A percentile compares a stretch with the other conserved stretches of the same genome.
These are phyloP conservation scores for Glycine latifolia DNA, from an alignment of 306 rosid species.

Conservation along the genomic window DNA sequence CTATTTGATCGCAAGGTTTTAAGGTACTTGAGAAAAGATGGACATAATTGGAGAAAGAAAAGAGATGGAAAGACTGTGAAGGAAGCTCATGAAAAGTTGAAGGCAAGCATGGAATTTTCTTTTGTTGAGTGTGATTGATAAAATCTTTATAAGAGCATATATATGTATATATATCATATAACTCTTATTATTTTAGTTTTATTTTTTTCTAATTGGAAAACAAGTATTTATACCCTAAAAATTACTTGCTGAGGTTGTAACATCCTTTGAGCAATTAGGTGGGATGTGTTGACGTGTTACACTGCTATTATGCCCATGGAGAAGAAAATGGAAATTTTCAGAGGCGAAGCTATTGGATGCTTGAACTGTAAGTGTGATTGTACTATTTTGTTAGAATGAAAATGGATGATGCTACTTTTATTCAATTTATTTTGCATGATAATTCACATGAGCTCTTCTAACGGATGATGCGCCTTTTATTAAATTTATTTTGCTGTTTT, in stretches of 20 bases:
- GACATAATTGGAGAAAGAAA: slow-evolving; percentile 94
- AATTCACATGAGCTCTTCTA: no score
- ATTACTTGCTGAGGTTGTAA: slow-evolving; percentile 46
- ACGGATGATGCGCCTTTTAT: no score
- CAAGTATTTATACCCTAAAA: slow-evolving; percentile 27
- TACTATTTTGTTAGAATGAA: no score
- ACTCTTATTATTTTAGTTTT: background rate
- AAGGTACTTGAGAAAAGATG: slow-evolving; percentile 93
- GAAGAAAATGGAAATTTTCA: slow-evolving; percentile 89
- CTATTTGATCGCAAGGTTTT: slow-evolving; percentile 88
- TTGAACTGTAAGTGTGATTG: slow-evolving; percentile 79
- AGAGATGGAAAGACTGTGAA: slow-evolving; percentile 89
- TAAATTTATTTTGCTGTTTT: no score
- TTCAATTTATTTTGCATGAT: no score
- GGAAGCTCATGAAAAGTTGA: slow-evolving; percentile 95
- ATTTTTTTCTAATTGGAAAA: slow-evolving; percentile 22
- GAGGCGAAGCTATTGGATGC: slow-evolving; percentile 96
- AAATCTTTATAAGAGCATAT: slow-evolving; percentile 24
- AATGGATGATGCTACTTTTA: no score
- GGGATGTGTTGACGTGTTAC: slow-evolving; percentile 84
- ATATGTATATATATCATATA: background rate
- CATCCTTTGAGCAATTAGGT: slow-evolving; percentile 66
- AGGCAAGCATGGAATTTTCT: slow-evolving; percentile 57
- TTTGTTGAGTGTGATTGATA: slow-evolving; percentile 25
- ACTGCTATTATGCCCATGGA: slow-evolving; percentile 95